These are phyloP conservation scores for Ilyonectria destructans DNA, from an alignment of 2,329 filamentous ascomycete genomes.

Conservation along the genomic window DNA sequence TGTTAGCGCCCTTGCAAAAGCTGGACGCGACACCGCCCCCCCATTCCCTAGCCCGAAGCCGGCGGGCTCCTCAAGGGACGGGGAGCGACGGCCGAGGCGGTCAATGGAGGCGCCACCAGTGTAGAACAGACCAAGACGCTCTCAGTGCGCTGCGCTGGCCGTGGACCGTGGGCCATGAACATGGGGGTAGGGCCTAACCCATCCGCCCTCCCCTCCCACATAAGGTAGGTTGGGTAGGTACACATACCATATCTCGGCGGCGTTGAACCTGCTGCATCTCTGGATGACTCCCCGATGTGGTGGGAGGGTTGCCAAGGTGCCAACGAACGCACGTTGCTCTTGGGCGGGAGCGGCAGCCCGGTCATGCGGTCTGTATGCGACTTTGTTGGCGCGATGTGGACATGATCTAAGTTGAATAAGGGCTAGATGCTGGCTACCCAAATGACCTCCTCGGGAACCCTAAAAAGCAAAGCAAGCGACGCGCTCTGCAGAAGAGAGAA, in stretches of 20 bases:
- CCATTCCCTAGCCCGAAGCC: constrained; percentile 44
- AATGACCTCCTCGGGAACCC: constrained; percentile 39
- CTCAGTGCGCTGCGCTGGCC: constrained; percentile 25
- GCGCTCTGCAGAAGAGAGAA: constrained; percentile 46
- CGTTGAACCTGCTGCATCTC: constrained; percentile 35
- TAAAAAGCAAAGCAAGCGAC: constrained; percentile 45
- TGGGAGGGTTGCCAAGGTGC: constrained; percentile 39
- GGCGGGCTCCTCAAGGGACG: constrained; percentile 45
- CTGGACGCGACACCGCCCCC: constrained; percentile 46
- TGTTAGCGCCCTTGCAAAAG: constrained; percentile 42
- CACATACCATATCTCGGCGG: constrained; percentile 34
- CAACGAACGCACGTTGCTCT: constrained; percentile 38
- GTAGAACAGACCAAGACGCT: constrained; percentile 25
- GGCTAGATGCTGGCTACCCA: constrained; percentile 43
- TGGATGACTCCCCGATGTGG: constrained; percentile 29
- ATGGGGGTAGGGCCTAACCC: constrained; percentile 27
- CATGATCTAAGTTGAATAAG: constrained; percentile 41
- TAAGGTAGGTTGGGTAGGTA: constrained; percentile 31
- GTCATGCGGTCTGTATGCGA: constrained; percentile 37
- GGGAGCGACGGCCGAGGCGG: constrained; percentile 46
- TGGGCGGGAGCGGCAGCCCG: constrained; percentile 37
- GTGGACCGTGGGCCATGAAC: constrained; percentile 14
- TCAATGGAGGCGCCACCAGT: constrained; percentile 41
- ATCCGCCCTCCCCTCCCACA: constrained; percentile 41
- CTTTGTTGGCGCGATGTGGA: constrained; percentile 43